Conservation (phyloP, 345 rosid genomes). For the Crucihimalaya himalaica region DNA sequence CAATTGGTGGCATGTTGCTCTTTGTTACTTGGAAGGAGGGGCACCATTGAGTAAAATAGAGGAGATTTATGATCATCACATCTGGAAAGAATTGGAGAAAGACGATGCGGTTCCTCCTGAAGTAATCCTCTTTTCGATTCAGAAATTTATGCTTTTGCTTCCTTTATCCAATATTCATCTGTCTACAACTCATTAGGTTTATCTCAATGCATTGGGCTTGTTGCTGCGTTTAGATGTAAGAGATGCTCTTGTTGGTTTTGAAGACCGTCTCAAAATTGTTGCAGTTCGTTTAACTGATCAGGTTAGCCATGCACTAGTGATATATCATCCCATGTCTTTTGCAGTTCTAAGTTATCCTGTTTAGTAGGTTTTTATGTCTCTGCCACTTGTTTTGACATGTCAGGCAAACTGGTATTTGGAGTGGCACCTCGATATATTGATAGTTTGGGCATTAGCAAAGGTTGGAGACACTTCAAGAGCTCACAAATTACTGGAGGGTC, state of each 20-base stretch:
- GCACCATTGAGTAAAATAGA: conserved; percentile 56
- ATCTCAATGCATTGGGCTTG: conserved; percentile 77
- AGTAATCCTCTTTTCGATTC: conserved; percentile 41
- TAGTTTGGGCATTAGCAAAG: conserved; percentile 73
- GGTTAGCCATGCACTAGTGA: conserved; percentile 44
- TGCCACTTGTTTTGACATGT: conserved; percentile 20
- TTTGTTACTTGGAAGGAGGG: conserved; percentile 93
- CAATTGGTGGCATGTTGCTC: conserved; percentile 98
- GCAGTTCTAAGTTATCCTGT: background rate
- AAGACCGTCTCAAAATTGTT: conserved; percentile 56
- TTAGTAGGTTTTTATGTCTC: background rate
- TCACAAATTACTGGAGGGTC: conserved; percentile 63
- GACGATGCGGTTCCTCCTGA: conserved; percentile 54
- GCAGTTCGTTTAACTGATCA: conserved; percentile 51
- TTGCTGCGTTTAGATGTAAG: conserved; percentile 63
- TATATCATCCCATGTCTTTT: background rate
- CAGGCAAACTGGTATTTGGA: conserved; percentile 74
- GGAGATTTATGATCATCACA: conserved; percentile 68
- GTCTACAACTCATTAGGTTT: conserved; percentile 54
- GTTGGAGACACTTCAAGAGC: conserved; percentile 68
- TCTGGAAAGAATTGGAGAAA: conserved; percentile 79
- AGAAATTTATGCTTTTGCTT: conserved; percentile 2
- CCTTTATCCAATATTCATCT: conserved; percentile 1
- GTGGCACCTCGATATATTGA: conserved; percentile 85
- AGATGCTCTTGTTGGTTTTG: conserved; percentile 51